Conservation (phyloP, 768 basidiomycete genomes). For the Suillus discolor region DNA sequence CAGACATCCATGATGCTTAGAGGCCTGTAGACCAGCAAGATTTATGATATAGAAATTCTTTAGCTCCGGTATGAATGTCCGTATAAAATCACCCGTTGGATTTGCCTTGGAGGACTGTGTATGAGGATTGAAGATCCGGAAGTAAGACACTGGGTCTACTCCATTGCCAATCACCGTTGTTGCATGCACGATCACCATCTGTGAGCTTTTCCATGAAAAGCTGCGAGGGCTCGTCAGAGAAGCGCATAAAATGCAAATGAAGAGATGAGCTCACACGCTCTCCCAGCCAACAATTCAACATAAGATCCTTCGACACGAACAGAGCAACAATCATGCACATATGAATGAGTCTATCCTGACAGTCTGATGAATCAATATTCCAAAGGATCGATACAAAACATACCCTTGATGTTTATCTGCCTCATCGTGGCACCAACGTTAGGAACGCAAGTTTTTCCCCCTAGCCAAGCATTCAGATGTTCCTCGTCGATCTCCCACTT, state of each 20-base stretch:
- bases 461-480: constrained; percentile 64
- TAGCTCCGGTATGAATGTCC: constrained; percentile 86
- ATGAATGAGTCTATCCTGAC: constrained; percentile 73
- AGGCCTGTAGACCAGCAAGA: no score
- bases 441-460: constrained; percentile 84
- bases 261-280: constrained; percentile 54
- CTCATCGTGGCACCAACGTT: constrained; percentile 89
- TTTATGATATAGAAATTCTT: constrained; percentile 52
- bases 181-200: constrained; percentile 84
- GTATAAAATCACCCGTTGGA: constrained; percentile 85
- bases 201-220: constrained; percentile 89
- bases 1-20: no score
- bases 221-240: constrained; percentile 35
- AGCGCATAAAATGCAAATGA: constrained; percentile 1
- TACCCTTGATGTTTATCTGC: constrained; percentile 65
- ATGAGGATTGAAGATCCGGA: constrained; percentile 86
- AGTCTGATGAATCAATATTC: not conserved
- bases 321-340: constrained; percentile 81
- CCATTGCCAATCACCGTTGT: constrained; percentile 94
- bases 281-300: constrained; percentile 91
- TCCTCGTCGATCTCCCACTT: constrained; percentile 67
- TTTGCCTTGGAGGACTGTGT: constrained; percentile 82
- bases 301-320: constrained; percentile 79
- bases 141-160: constrained; percentile 88
- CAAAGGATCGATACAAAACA: not conserved